A percentile compares a stretch with the other conserved stretches of the same genome.
Conservation (phyloP, 257 asterid genomes). For the Linaria vulgaris region DNA sequence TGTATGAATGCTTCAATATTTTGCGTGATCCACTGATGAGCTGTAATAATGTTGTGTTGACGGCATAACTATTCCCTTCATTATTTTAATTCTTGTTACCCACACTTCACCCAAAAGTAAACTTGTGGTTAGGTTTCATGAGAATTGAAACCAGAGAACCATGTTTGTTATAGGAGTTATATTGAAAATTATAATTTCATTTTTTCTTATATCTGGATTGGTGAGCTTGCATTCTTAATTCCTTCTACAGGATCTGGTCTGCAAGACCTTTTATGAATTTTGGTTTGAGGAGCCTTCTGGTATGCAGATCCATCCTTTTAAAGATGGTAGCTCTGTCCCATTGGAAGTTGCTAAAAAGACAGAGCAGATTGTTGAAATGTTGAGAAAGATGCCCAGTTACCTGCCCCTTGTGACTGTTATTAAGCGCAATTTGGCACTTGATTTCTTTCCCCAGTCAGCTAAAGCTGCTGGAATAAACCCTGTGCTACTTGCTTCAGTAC, state of each 20-base stretch:
- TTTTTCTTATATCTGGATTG: slow-evolving; percentile 17
- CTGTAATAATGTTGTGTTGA: slow-evolving; percentile 15
- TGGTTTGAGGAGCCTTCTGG: slow-evolving; percentile 97
- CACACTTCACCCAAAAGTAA: not conserved
- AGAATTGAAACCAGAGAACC: slow-evolving; percentile 4
- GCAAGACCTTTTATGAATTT: slow-evolving; percentile 97
- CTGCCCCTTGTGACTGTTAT: slow-evolving; percentile 81
- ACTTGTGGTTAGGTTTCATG: slow-evolving; percentile 16
- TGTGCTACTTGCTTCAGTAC: slow-evolving; percentile 87
- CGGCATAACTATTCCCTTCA: slow-evolving; percentile 5
- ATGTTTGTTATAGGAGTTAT: slow-evolving; percentile 9
- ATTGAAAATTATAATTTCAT: not conserved
- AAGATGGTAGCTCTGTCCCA: slow-evolving; percentile 93
- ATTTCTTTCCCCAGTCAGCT: slow-evolving; percentile 93
- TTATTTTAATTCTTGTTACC: slow-evolving; percentile 17
- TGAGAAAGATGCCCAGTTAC: slow-evolving; percentile 76
- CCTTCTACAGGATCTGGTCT: slow-evolving; percentile 78
- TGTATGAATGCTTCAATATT: slow-evolving; percentile 14
- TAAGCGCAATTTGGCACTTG: slow-evolving; percentile 80
- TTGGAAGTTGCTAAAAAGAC: slow-evolving; percentile 89
- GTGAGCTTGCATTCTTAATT: slow-evolving; percentile 24
- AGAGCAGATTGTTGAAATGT: slow-evolving; percentile 88
- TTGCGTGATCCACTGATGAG: slow-evolving; percentile 26
- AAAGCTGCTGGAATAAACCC: slow-evolving; percentile 97
- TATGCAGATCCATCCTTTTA: slow-evolving; percentile 51